Conservation (phyloP, 192 early-diverging fungal species). For the Backusella westeae region DNA sequence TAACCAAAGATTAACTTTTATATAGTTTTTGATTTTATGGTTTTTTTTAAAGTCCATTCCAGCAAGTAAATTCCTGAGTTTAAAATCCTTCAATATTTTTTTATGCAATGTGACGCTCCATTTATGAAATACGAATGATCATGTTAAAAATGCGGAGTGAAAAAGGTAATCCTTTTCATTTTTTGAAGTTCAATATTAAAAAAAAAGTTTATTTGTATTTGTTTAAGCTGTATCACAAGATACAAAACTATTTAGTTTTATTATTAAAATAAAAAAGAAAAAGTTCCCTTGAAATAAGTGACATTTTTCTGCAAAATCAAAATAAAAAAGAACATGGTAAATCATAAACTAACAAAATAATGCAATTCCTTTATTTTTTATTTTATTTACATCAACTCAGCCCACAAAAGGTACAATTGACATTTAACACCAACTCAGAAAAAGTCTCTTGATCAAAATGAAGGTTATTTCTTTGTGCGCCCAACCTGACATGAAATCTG, state of each 20-base stretch:
- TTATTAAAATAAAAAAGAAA: not conserved
- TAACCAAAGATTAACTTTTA: not conserved
- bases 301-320: not conserved
- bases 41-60: not conserved
- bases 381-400: not conserved
- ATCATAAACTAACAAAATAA: conserved; percentile 5
- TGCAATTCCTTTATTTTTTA: not conserved
- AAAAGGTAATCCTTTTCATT: not conserved
- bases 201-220: conserved; percentile 1
- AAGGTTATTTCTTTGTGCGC: not conserved
- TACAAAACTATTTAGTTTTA: not conserved
- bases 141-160: conserved; percentile 7
- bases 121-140: conserved; percentile 4
- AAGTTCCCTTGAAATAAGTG: not conserved
- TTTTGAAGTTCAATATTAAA: not conserved
- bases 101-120: conserved; percentile 5
- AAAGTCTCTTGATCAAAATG: not conserved
- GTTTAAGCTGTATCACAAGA: not conserved
- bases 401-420: not conserved
- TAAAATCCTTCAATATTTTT: not conserved
- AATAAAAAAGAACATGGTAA: conserved; percentile 7
- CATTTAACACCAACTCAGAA: not conserved
- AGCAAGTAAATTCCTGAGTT: not conserved
- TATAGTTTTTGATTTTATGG: not conserved
- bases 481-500: conserved; percentile 1